Percentiles rank a stretch among this genome's conserved stretches.
phyloP scores from a whole-genome alignment of 2,329 filamentous ascomycete species.

The Fusarium nodosum region DNA sequence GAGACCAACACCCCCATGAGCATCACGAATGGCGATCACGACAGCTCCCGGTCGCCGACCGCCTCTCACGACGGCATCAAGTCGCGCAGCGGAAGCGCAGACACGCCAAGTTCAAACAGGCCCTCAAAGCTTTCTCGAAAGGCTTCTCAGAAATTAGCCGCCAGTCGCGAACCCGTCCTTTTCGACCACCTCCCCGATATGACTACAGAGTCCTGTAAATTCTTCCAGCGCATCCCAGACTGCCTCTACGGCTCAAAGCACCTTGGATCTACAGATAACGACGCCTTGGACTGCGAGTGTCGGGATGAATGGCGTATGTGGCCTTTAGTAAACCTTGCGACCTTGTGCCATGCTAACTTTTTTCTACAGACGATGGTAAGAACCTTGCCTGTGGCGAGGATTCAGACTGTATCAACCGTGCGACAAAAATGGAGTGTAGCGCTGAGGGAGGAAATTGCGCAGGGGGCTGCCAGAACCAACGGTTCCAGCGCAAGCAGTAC shows the following conservation, averaged over 20 bases:
- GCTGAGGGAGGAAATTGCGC: slow-evolving; percentile 87
- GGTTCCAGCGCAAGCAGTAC: slow-evolving; percentile 91
- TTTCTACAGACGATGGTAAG: slow-evolving; percentile 65
- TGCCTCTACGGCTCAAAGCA: slow-evolving; percentile 94
- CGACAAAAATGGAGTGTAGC: slow-evolving; percentile 96
- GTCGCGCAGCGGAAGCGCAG: slow-evolving; percentile 62
- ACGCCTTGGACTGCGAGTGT: slow-evolving; percentile 94
- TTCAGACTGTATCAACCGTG: slow-evolving; percentile 98
- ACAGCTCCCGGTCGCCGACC: slow-evolving; percentile 55
- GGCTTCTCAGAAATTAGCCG: slow-evolving; percentile 74
- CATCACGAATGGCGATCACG: slow-evolving; percentile 51
- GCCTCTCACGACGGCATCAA: slow-evolving; percentile 62
- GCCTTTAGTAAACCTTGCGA: slow-evolving; percentile 1
- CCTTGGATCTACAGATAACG: slow-evolving; percentile 91
- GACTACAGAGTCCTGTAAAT: slow-evolving; percentile 79
- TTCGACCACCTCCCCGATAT: slow-evolving; percentile 83
- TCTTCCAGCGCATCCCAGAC: slow-evolving; percentile 84
- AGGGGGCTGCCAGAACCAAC: slow-evolving; percentile 89
- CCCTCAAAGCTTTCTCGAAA: slow-evolving; percentile 80
- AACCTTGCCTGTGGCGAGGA: slow-evolving; percentile 95
- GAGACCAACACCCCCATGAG: slow-evolving; percentile 58
- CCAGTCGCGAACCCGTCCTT: slow-evolving; percentile 72
- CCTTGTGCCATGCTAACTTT: slow-evolving; percentile 27
- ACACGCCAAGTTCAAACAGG: slow-evolving; percentile 65
- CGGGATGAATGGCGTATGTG: slow-evolving; percentile 92